Percentiles rank a stretch among this genome's conserved stretches.
Conservation (phyloP, 345 rosid genomes). For the Aquilaria malaccensis region DNA sequence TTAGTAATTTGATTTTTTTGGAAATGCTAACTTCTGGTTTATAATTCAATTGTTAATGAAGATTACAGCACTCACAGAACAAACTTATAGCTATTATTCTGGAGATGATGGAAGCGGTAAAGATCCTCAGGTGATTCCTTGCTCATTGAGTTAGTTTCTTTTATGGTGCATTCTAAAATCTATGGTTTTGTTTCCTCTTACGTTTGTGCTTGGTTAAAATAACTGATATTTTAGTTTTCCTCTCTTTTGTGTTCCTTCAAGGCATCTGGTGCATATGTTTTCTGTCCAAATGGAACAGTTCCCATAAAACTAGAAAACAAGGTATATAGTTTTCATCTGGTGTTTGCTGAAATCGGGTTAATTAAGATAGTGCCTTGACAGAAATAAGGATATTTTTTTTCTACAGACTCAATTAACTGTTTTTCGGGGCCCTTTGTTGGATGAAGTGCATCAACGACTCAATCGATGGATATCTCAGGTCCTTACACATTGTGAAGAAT, state of each 20-base stretch:
- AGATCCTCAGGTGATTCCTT: constrained; percentile 73
- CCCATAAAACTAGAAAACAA: constrained; percentile 40
- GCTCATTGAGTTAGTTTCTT: not conserved
- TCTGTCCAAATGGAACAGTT: constrained; percentile 65
- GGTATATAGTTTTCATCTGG: constrained; percentile 32
- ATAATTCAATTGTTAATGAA: constrained; percentile 20
- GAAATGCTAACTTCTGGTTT: not conserved
- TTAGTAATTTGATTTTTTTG: constrained; percentile 6
- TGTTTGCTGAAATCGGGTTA: constrained; percentile 1
- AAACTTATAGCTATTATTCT: constrained; percentile 69
- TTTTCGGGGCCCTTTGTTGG: constrained; percentile 71
- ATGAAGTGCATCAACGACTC: constrained; percentile 72
- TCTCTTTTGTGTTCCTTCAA: constrained; percentile 18
- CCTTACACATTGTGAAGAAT: not conserved
- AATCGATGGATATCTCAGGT: constrained; percentile 94
- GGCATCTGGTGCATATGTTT: constrained; percentile 97
- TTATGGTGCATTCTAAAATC: too few species aligned
- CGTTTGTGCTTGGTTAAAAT: constrained; percentile 8
- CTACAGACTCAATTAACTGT: constrained; percentile 51
- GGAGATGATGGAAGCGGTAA: constrained; percentile 86
- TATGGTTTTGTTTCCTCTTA: not conserved
- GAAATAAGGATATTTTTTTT: constrained; percentile 17
- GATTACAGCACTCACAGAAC: constrained; percentile 49
- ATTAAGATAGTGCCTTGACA: constrained; percentile 8
- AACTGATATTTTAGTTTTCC: not conserved